Base-by-base conservation (phyloP, 441 rosid species). In the Eruca vesicaria region DNA sequence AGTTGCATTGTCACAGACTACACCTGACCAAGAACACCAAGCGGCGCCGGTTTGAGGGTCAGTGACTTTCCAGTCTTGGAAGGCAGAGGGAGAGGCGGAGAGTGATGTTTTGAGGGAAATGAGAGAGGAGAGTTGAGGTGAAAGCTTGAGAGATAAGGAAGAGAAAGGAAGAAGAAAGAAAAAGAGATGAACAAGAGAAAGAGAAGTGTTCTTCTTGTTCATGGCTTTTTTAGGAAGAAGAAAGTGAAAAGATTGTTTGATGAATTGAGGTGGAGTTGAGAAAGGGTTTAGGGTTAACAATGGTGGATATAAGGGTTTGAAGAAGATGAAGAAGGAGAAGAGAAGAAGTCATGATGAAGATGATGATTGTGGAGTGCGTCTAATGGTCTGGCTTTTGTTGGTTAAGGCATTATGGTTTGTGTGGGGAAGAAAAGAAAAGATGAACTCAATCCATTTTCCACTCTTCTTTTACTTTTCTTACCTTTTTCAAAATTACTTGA, bases 1-100 rank as follows among this genome's bases (percentile, higher is more conserved):
- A 2, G 93, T 82, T 7, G 78, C 65, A 41, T 75, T 86, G 69
- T 84, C 82, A 60, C 99, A 95, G 36, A 83, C 69, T 53, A 95
- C 66, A 7, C 98, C 98, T 0, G 96, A 86, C 99, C 99, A 95
- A 9, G 92, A 82, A 70, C 99, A 93, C 97, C 97, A 90, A 68
- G 69, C 79, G 3, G 86, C 82, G 35, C 69, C 80, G 77, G 32
- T 72, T 23, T 81, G 81, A 26, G 15, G 72, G 72, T 26, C 45
- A 2, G 82, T 8, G 23, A 59, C 9, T 58, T 87, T 84, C 99
- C 99, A 95, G 73, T 85, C 97, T 20, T 72, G 79, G 77, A 95
- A 86, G 21, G 90, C 80, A 33, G 80, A 75, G 43, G 65, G 75
- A 63, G 96, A 88, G 75, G 81, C 89, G 19, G 63, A 75, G 65